Percentiles rank a stretch among this genome's conserved stretches.
phyloP scores from a whole-genome alignment of 2,329 filamentous ascomycete genomes.

The Lecanicillium sp. region DNA sequence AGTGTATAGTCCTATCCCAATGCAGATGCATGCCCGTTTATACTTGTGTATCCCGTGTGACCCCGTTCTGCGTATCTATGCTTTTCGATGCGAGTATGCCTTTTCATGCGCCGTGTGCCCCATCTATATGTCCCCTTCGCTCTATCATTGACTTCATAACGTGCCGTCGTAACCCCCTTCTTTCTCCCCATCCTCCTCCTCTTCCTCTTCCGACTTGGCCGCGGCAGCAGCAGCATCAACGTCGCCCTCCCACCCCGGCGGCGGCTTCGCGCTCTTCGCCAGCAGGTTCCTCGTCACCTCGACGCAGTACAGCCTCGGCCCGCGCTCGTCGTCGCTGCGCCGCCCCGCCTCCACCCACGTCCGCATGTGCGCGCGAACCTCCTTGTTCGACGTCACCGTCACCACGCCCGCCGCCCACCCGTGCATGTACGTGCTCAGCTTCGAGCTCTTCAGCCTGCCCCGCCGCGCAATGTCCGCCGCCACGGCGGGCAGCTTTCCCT shows the following conservation, averaged over 20 bases:
- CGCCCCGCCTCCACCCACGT: slow-evolving; percentile 30
- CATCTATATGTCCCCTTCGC: too few species aligned
- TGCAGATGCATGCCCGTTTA: too few species aligned
- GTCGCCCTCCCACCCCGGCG: slow-evolving; percentile 4
- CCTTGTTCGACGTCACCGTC: slow-evolving; percentile 37
- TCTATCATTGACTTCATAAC: too few species aligned
- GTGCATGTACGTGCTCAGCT: slow-evolving; percentile 34
- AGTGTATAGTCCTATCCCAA: too few species aligned
- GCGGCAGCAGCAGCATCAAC: too few species aligned
- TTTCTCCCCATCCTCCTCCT: too few species aligned
- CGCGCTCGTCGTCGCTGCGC: slow-evolving; percentile 23
- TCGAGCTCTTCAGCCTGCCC: slow-evolving; percentile 30
- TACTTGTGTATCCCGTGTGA: too few species aligned
- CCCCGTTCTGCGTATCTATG: too few species aligned
- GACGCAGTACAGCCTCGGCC: slow-evolving; percentile 29
- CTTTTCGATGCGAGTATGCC: too few species aligned
- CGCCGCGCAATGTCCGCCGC: slow-evolving; percentile 28
- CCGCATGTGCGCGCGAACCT: slow-evolving; percentile 30
- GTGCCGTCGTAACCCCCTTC: too few species aligned
- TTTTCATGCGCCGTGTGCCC: too few species aligned
- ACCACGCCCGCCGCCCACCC: slow-evolving; percentile 30
- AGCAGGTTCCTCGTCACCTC: slow-evolving; percentile 32
- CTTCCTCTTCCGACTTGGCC: too few species aligned
- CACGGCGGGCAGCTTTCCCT: slow-evolving; percentile 26
- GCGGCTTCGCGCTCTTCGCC: slow-evolving; percentile 27